phyloP scores from a whole-genome alignment of 1,284 basidiomycete genomes.

The Rhodotorula sp. region DNA sequence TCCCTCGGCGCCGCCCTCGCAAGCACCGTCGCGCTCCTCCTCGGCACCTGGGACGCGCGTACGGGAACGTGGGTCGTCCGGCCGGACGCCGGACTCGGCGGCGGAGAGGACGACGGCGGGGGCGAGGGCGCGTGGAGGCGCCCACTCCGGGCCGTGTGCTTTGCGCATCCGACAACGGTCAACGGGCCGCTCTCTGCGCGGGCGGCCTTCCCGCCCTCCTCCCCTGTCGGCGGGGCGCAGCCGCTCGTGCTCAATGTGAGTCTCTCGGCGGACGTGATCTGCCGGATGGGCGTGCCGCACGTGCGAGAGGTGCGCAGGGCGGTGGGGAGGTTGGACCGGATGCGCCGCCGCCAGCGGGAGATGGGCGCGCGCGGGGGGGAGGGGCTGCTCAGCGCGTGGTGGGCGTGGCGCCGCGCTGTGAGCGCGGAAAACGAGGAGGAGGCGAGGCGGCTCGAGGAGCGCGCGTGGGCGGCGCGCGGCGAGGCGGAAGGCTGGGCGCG shows the following conservation, averaged over 20 bases:
- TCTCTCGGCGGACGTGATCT: conserved; percentile 28
- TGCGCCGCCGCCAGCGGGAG: neutral
- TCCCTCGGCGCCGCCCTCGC: conserved; percentile 38
- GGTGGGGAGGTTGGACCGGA: conserved; percentile 32
- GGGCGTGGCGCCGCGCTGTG: conserved; percentile 19
- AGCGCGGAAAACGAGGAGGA: neutral
- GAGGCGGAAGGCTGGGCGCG: conserved; percentile 14
- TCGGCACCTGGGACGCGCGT: conserved; percentile 13
- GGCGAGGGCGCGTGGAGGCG: conserved; percentile 3
- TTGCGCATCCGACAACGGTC: conserved; percentile 40
- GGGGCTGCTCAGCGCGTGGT: conserved; percentile 21
- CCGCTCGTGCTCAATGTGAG: conserved; percentile 39
- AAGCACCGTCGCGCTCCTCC: conserved; percentile 30
- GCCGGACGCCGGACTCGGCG: neutral
- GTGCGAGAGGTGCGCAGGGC: conserved; percentile 29
- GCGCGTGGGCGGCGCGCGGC: conserved; percentile 16
- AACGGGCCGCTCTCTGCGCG: conserved; percentile 27
- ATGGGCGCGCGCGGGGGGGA: neutral
- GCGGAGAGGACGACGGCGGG: too few relatives aligned
- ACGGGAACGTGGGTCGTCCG: neutral
- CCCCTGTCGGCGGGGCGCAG: neutral
- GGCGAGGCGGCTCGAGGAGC: conserved; percentile 18
- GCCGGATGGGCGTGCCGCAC: conserved; percentile 37
- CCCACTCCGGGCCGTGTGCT: conserved; percentile 30
- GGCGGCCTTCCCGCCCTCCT: conserved; percentile 17